Evolutionary conservation across 208 protist species (phyloP), one percentile per base, ranked within the genome.

Genomic region (Spongospora subterranea): DNA sequence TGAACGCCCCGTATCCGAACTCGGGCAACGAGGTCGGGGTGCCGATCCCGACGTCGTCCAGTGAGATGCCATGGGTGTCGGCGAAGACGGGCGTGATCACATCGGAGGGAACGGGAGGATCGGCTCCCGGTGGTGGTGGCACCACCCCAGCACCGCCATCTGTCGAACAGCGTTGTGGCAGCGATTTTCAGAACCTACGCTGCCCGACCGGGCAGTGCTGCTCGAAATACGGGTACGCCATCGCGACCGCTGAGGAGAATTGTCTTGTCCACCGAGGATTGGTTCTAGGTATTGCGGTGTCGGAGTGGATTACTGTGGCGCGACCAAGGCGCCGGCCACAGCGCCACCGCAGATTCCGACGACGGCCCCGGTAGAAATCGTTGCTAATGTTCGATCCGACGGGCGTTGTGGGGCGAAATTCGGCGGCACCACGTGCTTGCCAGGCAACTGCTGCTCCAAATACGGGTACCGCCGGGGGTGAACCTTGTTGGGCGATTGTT

Each of bases 361-460:
- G 13, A 6, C 50, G 6, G 50, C 50, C 24, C 50, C 50, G 24
- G 50, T n/a, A n/a, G n/a, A n/a, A n/a, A n/a, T n/a, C n/a, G n/a
- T n/a, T n/a, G n/a, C n/a, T n/a, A n/a, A n/a, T n/a, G n/a, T n/a
- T n/a, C n/a, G 54, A 29, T 17, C 54, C 54, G 54, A 65, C 54
- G 54, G 54, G 54, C 17, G 54, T 32, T 65, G 54, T 65, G 54
- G 54, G 54, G 20, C 54, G 54, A 65, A 29, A 17, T 65, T 65
- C 54, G 54, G 54, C 54, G 29, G 29, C 54, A 29, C 54, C 17
- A 29, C 20, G 54, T 65, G 54, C 54, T 65, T 29, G 54, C 54
- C 54, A 29, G 54, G 54, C 54, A 65, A 65, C 54, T 65, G 54
- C 54, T 65, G 54, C 54, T 65, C 54, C 54, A 17, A 65, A 65